Evolutionary conservation across 2,329 filamentous ascomycete species (phyloP), one percentile per base, ranked within the genome.

Genomic region (Fusarium humuli): DNA sequence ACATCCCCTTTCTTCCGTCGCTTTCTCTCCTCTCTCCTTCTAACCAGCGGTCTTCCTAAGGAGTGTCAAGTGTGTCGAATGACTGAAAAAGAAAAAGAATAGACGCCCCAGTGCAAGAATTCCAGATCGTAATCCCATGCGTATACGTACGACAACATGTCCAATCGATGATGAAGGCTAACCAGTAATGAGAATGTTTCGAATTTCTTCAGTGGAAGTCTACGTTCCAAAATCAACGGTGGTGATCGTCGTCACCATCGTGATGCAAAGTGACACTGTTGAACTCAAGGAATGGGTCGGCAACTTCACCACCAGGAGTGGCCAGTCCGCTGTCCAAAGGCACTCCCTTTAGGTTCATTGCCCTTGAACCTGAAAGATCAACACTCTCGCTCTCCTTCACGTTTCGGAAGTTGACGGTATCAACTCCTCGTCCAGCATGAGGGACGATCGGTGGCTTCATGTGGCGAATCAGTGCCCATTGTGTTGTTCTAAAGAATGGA

Each of bases 391-490:
- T 97, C 81, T 99, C 96, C 83, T 98, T 99, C 61, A 99, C 94
- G 75, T 97, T 97, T 71, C 96, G 90, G 86, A 99, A 99, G 81
- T 99, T 99, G 77, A 97, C 86, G 1, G 96, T 98, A 79, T 99
- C 96, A 73, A 96, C 91, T 48, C 93, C 96, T 59, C 92, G 91
- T 57, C 94, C 94, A 79, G 95, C 92, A 76, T 97, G 91, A 12
- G 96, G 96, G 45, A 98, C 91, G 82, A 99, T 99, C 2, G 96
- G 96, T 32, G 96, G 96, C 81, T 98, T 98, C 92, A 94, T 96
- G 80, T 99, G 96, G 57, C 96, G 92, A 72, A 99, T 94, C 41
- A 99, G 87, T 25, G 96, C 96, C 96, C 96, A 99, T 78, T 97
- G 94, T 6, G 95, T 98, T 18, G 91, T 92, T 67, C 94, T 90